phyloP scores from a whole-genome alignment of 192 early-diverging fungal species.

The Coemansia nantahalensis region DNA sequence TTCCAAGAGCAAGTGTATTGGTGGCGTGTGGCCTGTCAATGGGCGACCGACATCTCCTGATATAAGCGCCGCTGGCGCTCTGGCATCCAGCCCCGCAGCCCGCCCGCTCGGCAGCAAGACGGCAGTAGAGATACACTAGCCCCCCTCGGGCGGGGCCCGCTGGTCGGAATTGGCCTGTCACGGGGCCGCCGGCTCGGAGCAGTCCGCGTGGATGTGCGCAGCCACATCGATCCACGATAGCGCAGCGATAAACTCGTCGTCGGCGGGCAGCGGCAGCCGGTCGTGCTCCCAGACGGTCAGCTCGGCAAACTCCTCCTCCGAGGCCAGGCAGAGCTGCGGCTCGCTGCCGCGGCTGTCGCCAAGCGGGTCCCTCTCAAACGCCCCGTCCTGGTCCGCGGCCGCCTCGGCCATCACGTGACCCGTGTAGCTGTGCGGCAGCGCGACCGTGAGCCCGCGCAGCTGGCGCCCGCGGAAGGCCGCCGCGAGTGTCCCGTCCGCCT shows the following conservation, averaged over 20 bases:
- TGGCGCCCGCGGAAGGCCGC: slow-evolving; percentile 44
- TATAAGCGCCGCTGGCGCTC: too few species aligned
- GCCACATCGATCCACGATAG: slow-evolving; percentile 36
- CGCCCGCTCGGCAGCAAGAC: too few species aligned
- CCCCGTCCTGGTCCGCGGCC: neutral
- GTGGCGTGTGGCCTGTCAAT: too few species aligned
- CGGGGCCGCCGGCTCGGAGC: neutral
- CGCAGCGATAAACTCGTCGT: slow-evolving; percentile 40
- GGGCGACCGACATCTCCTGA: too few species aligned
- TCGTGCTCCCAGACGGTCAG: slow-evolving; percentile 49
- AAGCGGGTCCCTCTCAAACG: too few species aligned
- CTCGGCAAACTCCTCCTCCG: slow-evolving; percentile 16
- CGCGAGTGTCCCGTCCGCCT: slow-evolving; percentile 15
- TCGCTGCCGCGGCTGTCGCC: slow-evolving; percentile 3
- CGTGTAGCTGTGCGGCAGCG: slow-evolving; percentile 13
- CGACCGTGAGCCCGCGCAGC: slow-evolving; percentile 25
- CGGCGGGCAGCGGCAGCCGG: slow-evolving; percentile 20
- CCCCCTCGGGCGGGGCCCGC: too few species aligned
- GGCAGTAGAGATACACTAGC: too few species aligned
- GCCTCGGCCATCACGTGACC: slow-evolving; percentile 37
- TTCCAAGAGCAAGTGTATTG: too few species aligned
- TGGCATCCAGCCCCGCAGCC: too few species aligned
- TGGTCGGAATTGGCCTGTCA: too few species aligned
- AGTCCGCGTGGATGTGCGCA: slow-evolving; percentile 36
- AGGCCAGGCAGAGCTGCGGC: slow-evolving; percentile 13